Evolutionary conservation across 2,329 filamentous ascomycete genomes (phyloP).

Genomic region (Alternaria sp.): DNA sequence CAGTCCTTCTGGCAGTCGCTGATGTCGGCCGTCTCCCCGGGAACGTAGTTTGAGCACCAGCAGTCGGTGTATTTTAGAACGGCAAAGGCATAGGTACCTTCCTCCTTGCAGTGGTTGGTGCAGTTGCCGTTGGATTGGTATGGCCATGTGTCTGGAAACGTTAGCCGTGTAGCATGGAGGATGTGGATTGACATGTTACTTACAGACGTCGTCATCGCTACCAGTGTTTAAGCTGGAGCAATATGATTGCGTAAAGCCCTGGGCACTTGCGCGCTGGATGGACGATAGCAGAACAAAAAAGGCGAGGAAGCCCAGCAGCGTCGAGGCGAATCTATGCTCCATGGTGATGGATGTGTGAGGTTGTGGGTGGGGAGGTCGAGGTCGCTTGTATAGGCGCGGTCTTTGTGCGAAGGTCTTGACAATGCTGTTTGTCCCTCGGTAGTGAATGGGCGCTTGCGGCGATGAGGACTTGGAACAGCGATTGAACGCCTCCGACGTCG

Average conservation of each 20-base stretch:
- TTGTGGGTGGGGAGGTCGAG: conserved; percentile 3
- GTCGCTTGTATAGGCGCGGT: neutral
- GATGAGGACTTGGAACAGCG: conserved; percentile 23
- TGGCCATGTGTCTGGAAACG: conserved; percentile 31
- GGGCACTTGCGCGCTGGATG: conserved; percentile 3
- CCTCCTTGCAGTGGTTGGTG: conserved; percentile 61
- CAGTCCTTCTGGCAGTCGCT: conserved; percentile 64
- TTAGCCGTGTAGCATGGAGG: conserved; percentile 9
- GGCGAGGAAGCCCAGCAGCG: conserved; percentile 24
- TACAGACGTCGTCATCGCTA: conserved; percentile 42
- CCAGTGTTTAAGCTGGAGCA: conserved; percentile 56
- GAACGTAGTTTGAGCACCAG: conserved; percentile 77
- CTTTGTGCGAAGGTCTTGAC: neutral
- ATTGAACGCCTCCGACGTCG: conserved; percentile 31
- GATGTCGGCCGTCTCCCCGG: conserved; percentile 51
- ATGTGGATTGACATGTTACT: conserved; percentile 13
- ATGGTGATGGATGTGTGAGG: conserved; percentile 17
- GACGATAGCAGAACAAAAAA: conserved; percentile 25
- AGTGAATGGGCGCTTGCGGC: conserved; percentile 13
- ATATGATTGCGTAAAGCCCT: conserved; percentile 34
- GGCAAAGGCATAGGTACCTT: conserved; percentile 66
- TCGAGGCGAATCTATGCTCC: conserved; percentile 13
- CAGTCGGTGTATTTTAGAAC: conserved; percentile 70
- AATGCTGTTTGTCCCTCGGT: neutral
- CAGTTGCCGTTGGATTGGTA: conserved; percentile 74